phyloP scores from a whole-genome alignment of 1,139 yeast genomes.

The Blastobotrys illinoisensis region DNA sequence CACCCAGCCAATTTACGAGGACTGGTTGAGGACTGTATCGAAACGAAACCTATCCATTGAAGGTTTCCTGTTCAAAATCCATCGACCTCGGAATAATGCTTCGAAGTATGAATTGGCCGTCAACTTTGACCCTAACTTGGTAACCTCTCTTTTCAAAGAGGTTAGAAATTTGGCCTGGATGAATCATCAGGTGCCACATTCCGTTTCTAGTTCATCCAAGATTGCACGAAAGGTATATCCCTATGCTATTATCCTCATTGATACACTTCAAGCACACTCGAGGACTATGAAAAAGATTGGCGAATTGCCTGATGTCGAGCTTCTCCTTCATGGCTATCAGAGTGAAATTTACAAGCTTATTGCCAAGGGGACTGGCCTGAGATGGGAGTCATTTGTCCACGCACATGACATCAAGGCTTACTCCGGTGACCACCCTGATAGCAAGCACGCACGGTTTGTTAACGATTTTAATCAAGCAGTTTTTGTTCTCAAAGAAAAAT shows the following conservation, averaged over 20 bases:
- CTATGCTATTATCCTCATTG: constrained; percentile 50
- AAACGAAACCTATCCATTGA: constrained; percentile 26
- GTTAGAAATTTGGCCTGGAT: constrained; percentile 47
- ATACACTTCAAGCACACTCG: constrained; percentile 39
- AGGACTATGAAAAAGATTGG: constrained; percentile 25
- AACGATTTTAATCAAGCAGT: constrained; percentile 39
- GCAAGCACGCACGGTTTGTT: constrained; percentile 39
- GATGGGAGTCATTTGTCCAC: constrained; percentile 54
- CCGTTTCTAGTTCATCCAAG: constrained; percentile 40
- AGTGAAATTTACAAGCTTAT: constrained; percentile 33
- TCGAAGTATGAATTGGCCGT: constrained; percentile 26
- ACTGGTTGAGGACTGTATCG: constrained; percentile 41
- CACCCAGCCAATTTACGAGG: constrained; percentile 38
- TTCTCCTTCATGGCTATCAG: constrained; percentile 42
- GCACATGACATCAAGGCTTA: constrained; percentile 40
- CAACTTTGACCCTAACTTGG: constrained; percentile 48
- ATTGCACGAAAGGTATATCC: constrained; percentile 51
- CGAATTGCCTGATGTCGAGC: constrained; percentile 38
- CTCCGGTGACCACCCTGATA: constrained; percentile 32
- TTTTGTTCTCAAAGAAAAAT: constrained; percentile 34
- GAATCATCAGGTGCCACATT: constrained; percentile 57
- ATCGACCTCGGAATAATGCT: constrained; percentile 18
- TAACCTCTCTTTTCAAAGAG: constrained; percentile 45
- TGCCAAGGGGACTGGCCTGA: constrained; percentile 33
- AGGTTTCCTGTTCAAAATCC: constrained; percentile 40